Base-by-base conservation (phyloP, 1,284 basidiomycete genomes). In the Vanrija sp. region DNA sequence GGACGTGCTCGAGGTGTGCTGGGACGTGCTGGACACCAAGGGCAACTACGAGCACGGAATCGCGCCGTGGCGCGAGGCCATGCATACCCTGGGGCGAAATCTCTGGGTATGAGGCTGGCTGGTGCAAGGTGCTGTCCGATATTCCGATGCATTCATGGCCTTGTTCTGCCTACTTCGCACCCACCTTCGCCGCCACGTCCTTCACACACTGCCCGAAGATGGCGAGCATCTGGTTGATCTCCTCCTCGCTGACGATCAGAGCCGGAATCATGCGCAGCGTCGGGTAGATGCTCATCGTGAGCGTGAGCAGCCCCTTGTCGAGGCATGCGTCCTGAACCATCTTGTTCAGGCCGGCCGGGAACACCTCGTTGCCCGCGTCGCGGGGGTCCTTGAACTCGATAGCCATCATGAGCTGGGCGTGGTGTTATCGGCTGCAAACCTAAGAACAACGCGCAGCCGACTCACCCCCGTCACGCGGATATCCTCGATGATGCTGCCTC, bases 281-380 rank as follows among this genome's bases (percentile, higher is more conserved):
- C 15, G 69, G 64, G 60, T 67, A 71, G 45, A 71, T 71, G 44
- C 57, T 61, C 10, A 67, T 69, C 5, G 67, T 69, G 34, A 71
- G 56, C 7, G 89, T 82, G 51, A 91, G 73, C 79, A 92, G 76
- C n/a, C 87, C 89, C 72, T 87, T 86, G 70, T 91, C 87, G 58
- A 88, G 80, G 74, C 89, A 91, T 63, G 82, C 84, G 72, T 83
- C 84, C 61, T 87, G 82, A 6, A 94, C 83, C 12, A 85, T 80
- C 50, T 78, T 79, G 12, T 89, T 85, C 53, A 91, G 78, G 61
- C 80, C 80, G 71, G 80, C 80, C 9, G 87, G 85, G 2, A 82
- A 76, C n/a, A 67, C 63, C 46, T 75, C 70, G 44, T 77, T 64
- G 34, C 72, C 73, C 9, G 80, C 54, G 47, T 60, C 60, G 56